Base-by-base conservation (phyloP, 2,329 filamentous ascomycete species). In the Clarireedia sp. region DNA sequence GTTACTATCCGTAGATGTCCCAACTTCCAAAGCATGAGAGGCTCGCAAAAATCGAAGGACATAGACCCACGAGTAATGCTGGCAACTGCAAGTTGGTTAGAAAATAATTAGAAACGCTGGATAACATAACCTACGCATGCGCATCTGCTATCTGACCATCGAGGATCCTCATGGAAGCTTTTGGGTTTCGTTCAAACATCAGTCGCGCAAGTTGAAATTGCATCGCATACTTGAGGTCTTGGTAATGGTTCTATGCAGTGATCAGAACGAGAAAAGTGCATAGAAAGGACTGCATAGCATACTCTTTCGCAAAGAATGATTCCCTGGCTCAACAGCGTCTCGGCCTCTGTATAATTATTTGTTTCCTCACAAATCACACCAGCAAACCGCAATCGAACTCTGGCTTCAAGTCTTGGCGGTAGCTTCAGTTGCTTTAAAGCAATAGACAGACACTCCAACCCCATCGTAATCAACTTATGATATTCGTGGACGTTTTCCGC, bases 221-320 rank as follows among this genome's bases (percentile, higher is more conserved):
- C 78, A 90, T 89, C 59, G 82, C 82, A 69, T 90, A 90, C 67
- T 89, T 90, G 40, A 90, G 70, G 62, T 91, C 87, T 24, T 72
- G 65, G 58, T 83, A 77, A 47, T 78, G 76, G 58, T 81, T 79
- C 73, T 82, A 63, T 19, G 19, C 14, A 29, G 12, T 23, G 14
- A 23, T 46, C 23, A 36, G 37, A 45, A 10, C 9, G 24, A 33
- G 23, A 33, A 48, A 46, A 23, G 9, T 36, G 10, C 69, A 73
- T 65, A 33, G 10, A 17, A 26, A 16, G 55, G 33, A 57, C 44
- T 29, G 9, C 21, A 10, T 33, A 19, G 48, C 66, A 60, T 69
- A 82, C 81, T 71, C 84, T 82, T 58, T 86, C 83, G 63, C 84
- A 88, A 2, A 87, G 73, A 2, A 81, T 78, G 54, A 88, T 83